A percentile compares a stretch with the other conserved stretches of the same genome.
phyloP scores from a whole-genome alignment of 2,329 filamentous ascomycete genomes.

The Sporothrix phasma region DNA sequence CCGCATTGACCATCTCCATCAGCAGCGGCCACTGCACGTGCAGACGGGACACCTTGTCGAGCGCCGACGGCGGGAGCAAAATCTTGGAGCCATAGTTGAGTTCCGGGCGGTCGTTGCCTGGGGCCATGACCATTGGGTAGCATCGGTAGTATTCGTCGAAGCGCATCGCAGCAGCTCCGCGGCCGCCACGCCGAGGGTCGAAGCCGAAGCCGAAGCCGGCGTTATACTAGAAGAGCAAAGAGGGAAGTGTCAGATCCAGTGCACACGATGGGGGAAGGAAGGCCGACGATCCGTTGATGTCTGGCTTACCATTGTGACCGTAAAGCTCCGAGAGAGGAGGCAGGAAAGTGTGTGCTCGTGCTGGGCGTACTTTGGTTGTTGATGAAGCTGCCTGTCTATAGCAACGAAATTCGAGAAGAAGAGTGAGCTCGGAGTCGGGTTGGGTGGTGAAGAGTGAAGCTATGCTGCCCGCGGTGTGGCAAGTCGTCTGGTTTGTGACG shows the following conservation, averaged over 20 bases:
- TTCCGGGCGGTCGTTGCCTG: conserved; percentile 76
- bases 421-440: too few relatives aligned
- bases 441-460: not conserved
- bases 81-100: conserved; percentile 97
- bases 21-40: conserved; percentile 97
- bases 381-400: not conserved
- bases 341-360: not conserved
- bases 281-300: too few relatives aligned
- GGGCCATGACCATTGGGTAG: conserved; percentile 91
- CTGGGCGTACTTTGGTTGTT: too few relatives aligned
- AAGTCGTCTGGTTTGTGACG: not conserved
- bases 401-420: not conserved
- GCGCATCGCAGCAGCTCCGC: conserved; percentile 52
- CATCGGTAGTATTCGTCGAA: conserved; percentile 99
- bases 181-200: conserved; percentile 28
- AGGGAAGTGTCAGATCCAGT: not conserved
- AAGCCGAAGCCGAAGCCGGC: conserved; percentile 15
- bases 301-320: not conserved
- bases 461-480: not conserved
- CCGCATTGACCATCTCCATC: conserved; percentile 89
- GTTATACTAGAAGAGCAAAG: not conserved
- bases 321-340: not conserved
- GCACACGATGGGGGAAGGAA: not conserved
- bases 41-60: conserved; percentile 91
- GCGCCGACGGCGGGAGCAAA: conserved; percentile 86